A percentile compares a stretch with the other conserved stretches of the same genome.
phyloP scores from a whole-genome alignment of 1,284 basidiomycete species.

The Butyriboletus appendiculatus region DNA sequence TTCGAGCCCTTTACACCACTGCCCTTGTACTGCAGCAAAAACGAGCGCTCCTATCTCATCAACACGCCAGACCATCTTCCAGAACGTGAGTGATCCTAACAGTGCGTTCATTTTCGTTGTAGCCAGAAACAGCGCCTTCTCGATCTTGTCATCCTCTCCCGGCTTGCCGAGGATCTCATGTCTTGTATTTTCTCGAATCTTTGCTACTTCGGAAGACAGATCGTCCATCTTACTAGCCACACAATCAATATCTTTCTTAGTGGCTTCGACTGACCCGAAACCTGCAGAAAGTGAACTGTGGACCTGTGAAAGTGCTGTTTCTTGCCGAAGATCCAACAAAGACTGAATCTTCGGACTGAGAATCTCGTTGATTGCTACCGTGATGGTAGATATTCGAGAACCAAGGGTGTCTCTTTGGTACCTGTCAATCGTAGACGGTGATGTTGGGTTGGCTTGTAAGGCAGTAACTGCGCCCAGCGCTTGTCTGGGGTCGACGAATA shows the following conservation, averaged over 20 bases:
- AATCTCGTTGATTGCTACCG: conserved; percentile 40
- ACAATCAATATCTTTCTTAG: conserved; percentile 32
- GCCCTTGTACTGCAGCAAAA: conserved; percentile 48
- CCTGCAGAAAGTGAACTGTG: conserved; percentile 39
- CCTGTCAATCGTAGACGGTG: conserved; percentile 52
- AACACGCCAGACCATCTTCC: conserved; percentile 63
- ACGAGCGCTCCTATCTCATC: conserved; percentile 73
- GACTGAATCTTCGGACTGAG: conserved; percentile 23
- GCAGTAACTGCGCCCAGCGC: conserved; percentile 53
- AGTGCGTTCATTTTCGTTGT: conserved; percentile 51
- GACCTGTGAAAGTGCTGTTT: conserved; percentile 37
- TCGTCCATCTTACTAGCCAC: conserved; percentile 31
- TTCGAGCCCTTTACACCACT: conserved; percentile 71
- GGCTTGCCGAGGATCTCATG: conserved; percentile 40
- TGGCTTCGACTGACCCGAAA: conserved; percentile 29
- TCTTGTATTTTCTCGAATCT: conserved; percentile 34
- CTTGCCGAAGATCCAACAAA: conserved; percentile 24
- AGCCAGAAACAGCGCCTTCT: conserved; percentile 49
- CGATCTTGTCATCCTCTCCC: conserved; percentile 43
- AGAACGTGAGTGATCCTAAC: conserved; percentile 64
- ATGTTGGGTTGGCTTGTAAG: conserved; percentile 47
- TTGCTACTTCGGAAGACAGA: conserved; percentile 38
- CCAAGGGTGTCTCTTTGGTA: conserved; percentile 64
- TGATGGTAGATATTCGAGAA: conserved; percentile 56
- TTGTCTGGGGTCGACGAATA: conserved; percentile 57